phyloP scores from a whole-genome alignment of 169 alveolate genomes.

The Eimeria praecox region DNA sequence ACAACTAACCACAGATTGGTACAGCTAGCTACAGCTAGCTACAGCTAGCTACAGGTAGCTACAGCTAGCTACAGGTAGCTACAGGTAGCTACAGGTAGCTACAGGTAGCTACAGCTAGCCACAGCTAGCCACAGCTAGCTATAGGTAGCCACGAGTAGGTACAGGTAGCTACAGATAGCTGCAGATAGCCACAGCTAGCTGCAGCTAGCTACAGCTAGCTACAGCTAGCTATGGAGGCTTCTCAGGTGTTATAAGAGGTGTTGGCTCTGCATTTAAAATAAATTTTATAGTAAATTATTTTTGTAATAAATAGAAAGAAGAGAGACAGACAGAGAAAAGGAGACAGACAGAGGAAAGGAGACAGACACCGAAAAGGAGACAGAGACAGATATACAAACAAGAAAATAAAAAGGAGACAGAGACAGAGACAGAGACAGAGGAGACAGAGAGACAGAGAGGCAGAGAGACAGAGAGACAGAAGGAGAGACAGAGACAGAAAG shows the following conservation, averaged over 20 bases:
- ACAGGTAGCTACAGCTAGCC: conserved; percentile 21
- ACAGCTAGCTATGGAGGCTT: too few relatives aligned
- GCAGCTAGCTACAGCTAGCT: not conserved
- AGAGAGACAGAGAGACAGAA: not conserved
- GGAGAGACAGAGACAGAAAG: too few relatives aligned
- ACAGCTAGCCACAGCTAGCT: conserved; percentile 82
- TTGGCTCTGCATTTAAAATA: too few relatives aligned
- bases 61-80: conserved; percentile 47
- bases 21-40: conserved; percentile 2
- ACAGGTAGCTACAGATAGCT: not conserved
- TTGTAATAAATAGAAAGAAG: too few relatives aligned
- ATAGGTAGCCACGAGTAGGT: too few relatives aligned
- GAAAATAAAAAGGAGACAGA: too few relatives aligned
- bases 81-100: conserved; percentile 1
- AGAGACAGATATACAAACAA: too few relatives aligned
- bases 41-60: not conserved
- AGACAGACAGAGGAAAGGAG: too few relatives aligned
- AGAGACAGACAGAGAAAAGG: too few relatives aligned
- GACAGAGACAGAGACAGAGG: not conserved
- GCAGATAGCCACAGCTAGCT: not conserved
- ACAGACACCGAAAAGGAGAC: not conserved
- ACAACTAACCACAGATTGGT: too few relatives aligned
- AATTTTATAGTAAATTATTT: too few relatives aligned
- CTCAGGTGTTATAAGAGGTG: too few relatives aligned
- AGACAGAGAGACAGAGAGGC: not conserved